phyloP scores from a whole-genome alignment of 73 alveolate species.

The Symbiodinium pilosum region DNA sequence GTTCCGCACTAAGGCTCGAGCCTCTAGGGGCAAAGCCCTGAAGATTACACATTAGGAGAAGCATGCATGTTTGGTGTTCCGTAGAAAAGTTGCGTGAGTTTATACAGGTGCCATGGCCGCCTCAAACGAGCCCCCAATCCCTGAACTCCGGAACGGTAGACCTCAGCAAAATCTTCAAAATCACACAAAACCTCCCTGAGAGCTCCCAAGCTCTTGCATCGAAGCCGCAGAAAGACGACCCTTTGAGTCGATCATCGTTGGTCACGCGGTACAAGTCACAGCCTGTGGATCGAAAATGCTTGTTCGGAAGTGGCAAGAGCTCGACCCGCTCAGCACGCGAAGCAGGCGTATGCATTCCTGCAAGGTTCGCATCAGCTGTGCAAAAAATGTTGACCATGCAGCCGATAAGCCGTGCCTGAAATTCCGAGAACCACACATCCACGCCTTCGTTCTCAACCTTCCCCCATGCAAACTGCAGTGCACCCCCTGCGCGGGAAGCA shows the following conservation, averaged over 20 bases:
- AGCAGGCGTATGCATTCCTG: constrained; percentile 6
- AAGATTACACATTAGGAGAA: neutral
- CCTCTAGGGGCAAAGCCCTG: neutral
- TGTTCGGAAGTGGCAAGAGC: constrained; percentile 23
- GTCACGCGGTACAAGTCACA: constrained; percentile 6
- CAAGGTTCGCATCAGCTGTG: constrained; percentile 4
- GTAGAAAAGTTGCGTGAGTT: neutral
- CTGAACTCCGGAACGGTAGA: neutral
- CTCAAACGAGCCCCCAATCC: constrained; percentile 32
- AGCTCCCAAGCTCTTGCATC: constrained; percentile 9
- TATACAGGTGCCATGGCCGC: constrained; percentile 26
- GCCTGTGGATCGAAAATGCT: constrained; percentile 32
- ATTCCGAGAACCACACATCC: neutral
- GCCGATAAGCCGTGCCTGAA: constrained; percentile 22
- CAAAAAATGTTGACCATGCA: neutral
- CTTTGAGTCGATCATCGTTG: constrained; percentile 21
- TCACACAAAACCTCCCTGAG: neutral
- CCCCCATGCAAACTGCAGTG: constrained; percentile 23
- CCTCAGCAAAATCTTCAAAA: constrained; percentile 24
- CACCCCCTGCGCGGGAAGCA: neutral
- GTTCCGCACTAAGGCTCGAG: neutral
- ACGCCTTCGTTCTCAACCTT: constrained; percentile 28
- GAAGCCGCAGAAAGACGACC: constrained; percentile 3
- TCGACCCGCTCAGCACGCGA: constrained; percentile 25
- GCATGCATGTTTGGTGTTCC: constrained; percentile 10